Base-by-base conservation (phyloP, 345 rosid species). In the Eucalyptus guilfoylei region DNA sequence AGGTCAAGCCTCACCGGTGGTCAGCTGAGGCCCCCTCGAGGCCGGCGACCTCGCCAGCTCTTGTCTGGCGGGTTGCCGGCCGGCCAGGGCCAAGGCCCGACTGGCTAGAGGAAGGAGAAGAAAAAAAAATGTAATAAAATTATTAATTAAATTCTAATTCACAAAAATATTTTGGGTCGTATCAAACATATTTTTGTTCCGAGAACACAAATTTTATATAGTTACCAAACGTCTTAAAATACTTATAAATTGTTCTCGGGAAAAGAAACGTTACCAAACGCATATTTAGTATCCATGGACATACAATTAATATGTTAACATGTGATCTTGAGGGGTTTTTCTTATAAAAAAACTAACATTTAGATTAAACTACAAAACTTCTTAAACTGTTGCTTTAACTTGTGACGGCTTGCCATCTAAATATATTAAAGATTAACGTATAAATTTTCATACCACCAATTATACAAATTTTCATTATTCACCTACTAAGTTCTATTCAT, bases 41-140 rank as follows among this genome's bases (percentile, higher is more conserved):
- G 24, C 5, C 1, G 0, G 5, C 0, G 5, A 52, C 58, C 58
- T 19, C 10, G 4, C 58, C 5, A 19, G 2, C 58, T 8, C 58
- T 52, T 52, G 58, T 19, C 2, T 52, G 0, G 58, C 24, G 0
- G 0, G 58, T 52, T 52, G 58, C 10, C 5, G 2, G 5, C 14
- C 5, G 1, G 5, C 49, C 49, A 48, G 12, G 14, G 49, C 49
- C 49, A 52, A 52, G 58, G 24, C 24, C 4, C 10, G 1, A 52
- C 9, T 2, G 2, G 1, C 58, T 52, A 52, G 5, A 19, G 24
- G 9, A 52, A 19, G 5, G 24, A 52, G 58, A 52, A 52, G 55
- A 19, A 52, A 52, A 52, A 3, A 7, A 52, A 52, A 19, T 8
- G 4, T 52, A 19, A 52, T 52, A 17, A 3, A 52, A 52, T 19